Conservation (phyloP, 352 stramenopile species). For the Globisporangium megalacanthum region DNA sequence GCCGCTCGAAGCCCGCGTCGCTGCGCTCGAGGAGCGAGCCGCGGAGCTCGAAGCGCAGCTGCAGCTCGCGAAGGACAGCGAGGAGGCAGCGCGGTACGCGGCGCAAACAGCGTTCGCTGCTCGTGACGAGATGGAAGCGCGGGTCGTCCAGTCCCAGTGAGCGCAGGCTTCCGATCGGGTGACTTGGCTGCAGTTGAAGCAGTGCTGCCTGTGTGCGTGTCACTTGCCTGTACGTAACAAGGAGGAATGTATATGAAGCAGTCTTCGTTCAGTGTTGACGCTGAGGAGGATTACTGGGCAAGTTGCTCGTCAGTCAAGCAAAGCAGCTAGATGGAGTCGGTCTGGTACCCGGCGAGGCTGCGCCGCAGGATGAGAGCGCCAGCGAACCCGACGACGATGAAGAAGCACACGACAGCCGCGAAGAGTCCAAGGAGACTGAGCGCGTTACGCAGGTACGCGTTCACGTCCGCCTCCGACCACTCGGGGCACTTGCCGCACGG, state of each 20-base stretch:
- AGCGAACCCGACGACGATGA: constrained; percentile 66
- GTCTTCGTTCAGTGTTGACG: neutral
- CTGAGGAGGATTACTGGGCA: neutral
- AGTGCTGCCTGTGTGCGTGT: too few relatives aligned
- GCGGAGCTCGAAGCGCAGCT: constrained; percentile 35
- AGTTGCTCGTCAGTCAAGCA: neutral
- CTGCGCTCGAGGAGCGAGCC: constrained; percentile 19
- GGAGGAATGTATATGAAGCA: constrained; percentile 23
- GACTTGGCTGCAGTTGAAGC: neutral
- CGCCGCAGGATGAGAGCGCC: constrained; percentile 64
- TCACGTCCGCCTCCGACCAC: constrained; percentile 62
- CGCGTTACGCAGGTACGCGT: constrained; percentile 56
- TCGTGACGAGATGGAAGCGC: constrained; percentile 54
- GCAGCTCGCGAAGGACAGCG: constrained; percentile 54
- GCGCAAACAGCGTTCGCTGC: constrained; percentile 65
- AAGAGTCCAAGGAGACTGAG: constrained; percentile 66
- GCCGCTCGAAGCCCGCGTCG: neutral
- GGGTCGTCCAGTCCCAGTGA: constrained; percentile 29
- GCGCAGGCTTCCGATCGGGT: constrained; percentile 1
- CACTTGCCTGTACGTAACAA: neutral
- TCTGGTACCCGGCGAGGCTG: constrained; percentile 78
- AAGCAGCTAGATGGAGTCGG: constrained; percentile 61
- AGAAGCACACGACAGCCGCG: constrained; percentile 62
- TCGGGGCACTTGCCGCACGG: constrained; percentile 71
- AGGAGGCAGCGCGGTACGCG: constrained; percentile 63